phyloP scores from a whole-genome alignment of 2,329 filamentous ascomycete genomes.

The Escovopsis weberi region DNA sequence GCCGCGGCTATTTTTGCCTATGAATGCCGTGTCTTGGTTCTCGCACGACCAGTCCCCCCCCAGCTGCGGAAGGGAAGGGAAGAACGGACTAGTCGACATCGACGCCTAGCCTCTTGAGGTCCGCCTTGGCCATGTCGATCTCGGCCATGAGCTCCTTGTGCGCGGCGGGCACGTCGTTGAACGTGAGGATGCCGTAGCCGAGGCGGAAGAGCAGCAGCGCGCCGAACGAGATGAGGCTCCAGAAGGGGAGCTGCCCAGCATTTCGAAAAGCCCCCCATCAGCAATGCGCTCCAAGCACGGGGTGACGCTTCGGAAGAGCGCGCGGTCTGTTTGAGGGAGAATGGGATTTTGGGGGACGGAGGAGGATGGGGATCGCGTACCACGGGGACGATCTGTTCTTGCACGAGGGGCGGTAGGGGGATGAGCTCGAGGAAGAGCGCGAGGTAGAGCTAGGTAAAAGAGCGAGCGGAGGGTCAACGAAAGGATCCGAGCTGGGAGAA shows the following conservation, averaged over 20 bases:
- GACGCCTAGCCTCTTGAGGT: slow-evolving; percentile 60
- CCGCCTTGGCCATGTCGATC: slow-evolving; percentile 61
- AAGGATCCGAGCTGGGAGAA: slow-evolving; percentile 3
- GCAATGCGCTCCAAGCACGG: not conserved
- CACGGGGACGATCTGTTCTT: slow-evolving; percentile 76
- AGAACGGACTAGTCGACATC: slow-evolving; percentile 48
- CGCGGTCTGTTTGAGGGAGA: too few relatives aligned
- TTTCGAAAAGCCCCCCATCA: too few relatives aligned
- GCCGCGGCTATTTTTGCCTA: too few relatives aligned
- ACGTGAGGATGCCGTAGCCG: slow-evolving; percentile 84
- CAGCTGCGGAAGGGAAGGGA: not conserved
- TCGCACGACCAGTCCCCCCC: too few relatives aligned
- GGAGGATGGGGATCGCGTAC: slow-evolving; percentile 38
- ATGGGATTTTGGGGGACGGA: not conserved
- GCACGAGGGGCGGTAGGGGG: slow-evolving; percentile 62
- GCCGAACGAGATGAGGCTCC: slow-evolving; percentile 80
- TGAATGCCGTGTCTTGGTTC: too few relatives aligned
- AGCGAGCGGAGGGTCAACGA: not conserved
- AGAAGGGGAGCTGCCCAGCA: slow-evolving; percentile 87
- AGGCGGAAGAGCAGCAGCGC: slow-evolving; percentile 85
- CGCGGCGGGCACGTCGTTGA: slow-evolving; percentile 88
- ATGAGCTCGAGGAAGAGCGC: slow-evolving; percentile 72
- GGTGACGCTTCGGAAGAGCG: too few relatives aligned
- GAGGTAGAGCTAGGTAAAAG: slow-evolving; percentile 60
- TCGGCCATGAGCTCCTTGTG: slow-evolving; percentile 80